Percentiles rank a stretch among this genome's conserved stretches.
These are phyloP conservation scores for Ormosia emarginata DNA, from an alignment of 306 rosid genomes.

Conservation along the genomic window DNA sequence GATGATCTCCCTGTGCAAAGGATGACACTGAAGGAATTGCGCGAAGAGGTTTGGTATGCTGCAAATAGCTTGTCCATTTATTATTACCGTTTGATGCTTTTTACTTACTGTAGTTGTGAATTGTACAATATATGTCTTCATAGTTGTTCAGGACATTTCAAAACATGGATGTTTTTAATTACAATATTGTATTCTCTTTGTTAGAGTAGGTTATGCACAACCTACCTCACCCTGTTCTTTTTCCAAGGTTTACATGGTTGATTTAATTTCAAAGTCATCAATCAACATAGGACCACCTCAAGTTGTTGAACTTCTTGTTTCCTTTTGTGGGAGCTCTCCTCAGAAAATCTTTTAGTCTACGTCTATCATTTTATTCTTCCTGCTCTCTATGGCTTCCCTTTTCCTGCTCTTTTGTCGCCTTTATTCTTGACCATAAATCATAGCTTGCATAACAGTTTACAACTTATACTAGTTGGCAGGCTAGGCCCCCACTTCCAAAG, in stretches of 20 bases:
- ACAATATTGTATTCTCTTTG: background rate
- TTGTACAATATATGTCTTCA: background rate
- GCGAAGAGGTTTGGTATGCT: conserved; percentile 81
- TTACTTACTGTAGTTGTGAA: background rate
- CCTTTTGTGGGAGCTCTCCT: background rate
- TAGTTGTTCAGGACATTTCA: background rate
- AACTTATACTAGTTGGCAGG: background rate
- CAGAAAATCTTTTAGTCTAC: background rate
- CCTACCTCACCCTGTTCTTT: background rate
- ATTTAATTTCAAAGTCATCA: background rate
- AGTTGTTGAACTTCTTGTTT: background rate
- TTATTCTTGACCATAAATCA: background rate
- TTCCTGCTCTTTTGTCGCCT: background rate
- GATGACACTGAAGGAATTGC: conserved; percentile 66
- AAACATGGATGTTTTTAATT: background rate
- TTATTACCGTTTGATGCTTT: background rate
- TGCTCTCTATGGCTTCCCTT: background rate
- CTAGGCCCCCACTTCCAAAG: background rate
- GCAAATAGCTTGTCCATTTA: background rate
- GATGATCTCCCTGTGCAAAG: conserved; percentile 62
- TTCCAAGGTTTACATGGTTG: background rate
- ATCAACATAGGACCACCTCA: background rate
- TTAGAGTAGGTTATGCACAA: background rate
- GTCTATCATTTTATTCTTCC: background rate
- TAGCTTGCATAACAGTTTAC: background rate